A percentile compares a stretch with the other conserved stretches of the same genome.
Evolutionary conservation across 768 basidiomycete genomes (phyloP).

Genomic region (Coprinellus micaceus): DNA sequence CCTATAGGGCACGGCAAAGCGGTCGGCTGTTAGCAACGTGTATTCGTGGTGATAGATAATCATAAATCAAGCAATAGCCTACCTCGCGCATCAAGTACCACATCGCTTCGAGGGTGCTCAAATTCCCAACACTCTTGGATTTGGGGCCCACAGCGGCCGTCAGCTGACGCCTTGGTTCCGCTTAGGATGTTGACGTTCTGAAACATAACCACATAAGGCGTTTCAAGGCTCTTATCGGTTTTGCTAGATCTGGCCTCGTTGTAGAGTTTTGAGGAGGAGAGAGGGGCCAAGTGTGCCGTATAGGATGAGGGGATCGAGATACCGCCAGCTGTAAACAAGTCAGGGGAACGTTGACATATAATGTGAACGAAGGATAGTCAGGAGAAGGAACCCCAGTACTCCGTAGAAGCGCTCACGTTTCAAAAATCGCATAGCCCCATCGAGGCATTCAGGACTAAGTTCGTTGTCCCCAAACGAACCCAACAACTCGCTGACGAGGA

Average conservation of each 20-base stretch:
- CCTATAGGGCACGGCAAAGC: constrained; percentile 41
- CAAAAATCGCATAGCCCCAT: constrained; percentile 90
- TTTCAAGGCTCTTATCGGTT: constrained; percentile 76
- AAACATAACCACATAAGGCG: constrained; percentile 99
- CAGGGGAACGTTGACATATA: not conserved
- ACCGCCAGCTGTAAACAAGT: constrained; percentile 60
- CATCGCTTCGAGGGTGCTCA: constrained; percentile 85
- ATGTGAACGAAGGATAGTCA: not conserved
- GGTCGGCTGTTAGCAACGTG: constrained; percentile 1
- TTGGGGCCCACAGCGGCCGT: constrained; percentile 69
- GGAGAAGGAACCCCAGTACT: not conserved
- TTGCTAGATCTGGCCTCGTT: constrained; percentile 71
- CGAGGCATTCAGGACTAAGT: constrained; percentile 95
- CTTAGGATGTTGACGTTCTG: constrained; percentile 88
- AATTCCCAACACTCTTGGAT: constrained; percentile 98
- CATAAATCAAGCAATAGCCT: constrained; percentile 14
- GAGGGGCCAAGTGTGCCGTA: constrained; percentile 88
- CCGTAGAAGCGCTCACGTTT: constrained; percentile 59
- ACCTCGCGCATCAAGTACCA: constrained; percentile 73
- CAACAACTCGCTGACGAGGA: constrained; percentile 91
- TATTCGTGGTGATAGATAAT: not conserved
- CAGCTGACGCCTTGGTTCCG: constrained; percentile 61
- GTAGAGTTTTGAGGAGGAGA: constrained; percentile 91
- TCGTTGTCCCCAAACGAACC: constrained; percentile 99
- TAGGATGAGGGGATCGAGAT: constrained; percentile 97